Conservation (phyloP, 257 asterid species). For the Fraxinus americana region DNA sequence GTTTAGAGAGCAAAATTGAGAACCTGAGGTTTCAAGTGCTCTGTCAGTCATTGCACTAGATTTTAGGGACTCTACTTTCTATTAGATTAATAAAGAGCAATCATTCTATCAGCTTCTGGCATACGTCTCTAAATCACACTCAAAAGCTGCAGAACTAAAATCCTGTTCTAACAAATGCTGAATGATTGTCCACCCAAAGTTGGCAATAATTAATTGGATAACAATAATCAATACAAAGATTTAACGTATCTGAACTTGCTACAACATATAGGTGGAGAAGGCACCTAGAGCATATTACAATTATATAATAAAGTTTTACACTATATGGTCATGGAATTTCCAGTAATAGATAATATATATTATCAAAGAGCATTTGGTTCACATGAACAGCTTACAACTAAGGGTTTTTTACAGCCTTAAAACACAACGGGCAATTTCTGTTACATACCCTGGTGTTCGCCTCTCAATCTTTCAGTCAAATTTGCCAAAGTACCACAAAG, state of each 20-base stretch:
- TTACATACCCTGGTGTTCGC: constrained; percentile 44
- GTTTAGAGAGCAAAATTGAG: not conserved
- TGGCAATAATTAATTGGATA: not conserved
- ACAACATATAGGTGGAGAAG: not conserved
- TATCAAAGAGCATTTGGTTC: not conserved
- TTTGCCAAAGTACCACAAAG: constrained; percentile 60
- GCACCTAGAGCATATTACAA: not conserved
- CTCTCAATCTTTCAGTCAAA: constrained; percentile 55
- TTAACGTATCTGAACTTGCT: not conserved
- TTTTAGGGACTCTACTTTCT: not conserved
- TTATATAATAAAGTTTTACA: not conserved
- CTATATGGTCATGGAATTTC: not conserved
- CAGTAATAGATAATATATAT: not conserved
- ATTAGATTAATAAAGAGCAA: not conserved
- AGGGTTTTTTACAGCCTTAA: not conserved
- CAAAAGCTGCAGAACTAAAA: not conserved
- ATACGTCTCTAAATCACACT: not conserved
- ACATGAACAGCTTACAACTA: not conserved
- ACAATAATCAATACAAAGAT: not conserved
- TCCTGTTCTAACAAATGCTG: not conserved
- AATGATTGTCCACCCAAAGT: not conserved
- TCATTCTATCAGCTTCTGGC: not conserved
- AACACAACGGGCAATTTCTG: not conserved
- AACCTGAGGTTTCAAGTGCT: not conserved
- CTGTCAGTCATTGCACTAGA: not conserved